Base-by-base conservation (phyloP, 805 yeast species). In the Pichia thaimueangensis region DNA sequence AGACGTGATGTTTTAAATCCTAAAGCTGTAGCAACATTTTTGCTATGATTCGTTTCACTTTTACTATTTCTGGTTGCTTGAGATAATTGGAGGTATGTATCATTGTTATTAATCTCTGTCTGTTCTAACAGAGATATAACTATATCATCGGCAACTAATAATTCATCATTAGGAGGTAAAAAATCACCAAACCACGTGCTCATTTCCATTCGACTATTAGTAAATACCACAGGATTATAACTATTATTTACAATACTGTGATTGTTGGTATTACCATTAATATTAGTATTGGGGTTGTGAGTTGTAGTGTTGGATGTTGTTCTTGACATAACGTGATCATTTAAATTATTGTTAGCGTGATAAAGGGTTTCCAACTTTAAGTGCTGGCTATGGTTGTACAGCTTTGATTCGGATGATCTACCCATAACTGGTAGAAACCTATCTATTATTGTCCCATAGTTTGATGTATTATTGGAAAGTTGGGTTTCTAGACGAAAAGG, bases 11-110 rank as follows among this genome's bases (percentile, higher is more conserved):
- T 57, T n/a, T 54, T 57, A 40, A 73, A 65, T 3, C 76, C 74
- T 28, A 78, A 57, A 0, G 81, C 80, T 25, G 64, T 68, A 1
- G 80, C 79, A 13, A 77, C 70, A 16, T 58, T 56, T 6, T 60
- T 65, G 34, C 66, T 58, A n/a, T n/a, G n/a, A n/a, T n/a, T n/a
- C n/a, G n/a, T n/a, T n/a, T n/a, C n/a, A n/a, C n/a, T n/a, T n/a
- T n/a, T n/a, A n/a, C n/a, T n/a, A n/a, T n/a, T n/a, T n/a, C n/a
- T n/a, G n/a, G n/a, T n/a, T n/a, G n/a, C n/a, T n/a, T n/a, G n/a
- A n/a, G n/a, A n/a, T n/a, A n/a, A n/a, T n/a, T n/a, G n/a, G n/a
- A n/a, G n/a, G n/a, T n/a, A n/a, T n/a, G n/a, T n/a, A n/a, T n/a
- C n/a, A n/a, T n/a, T n/a, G n/a, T n/a, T n/a, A n/a, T n/a, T n/a